phyloP scores from a whole-genome alignment of 2,329 filamentous ascomycete species.

The Monosporascus sp. region DNA sequence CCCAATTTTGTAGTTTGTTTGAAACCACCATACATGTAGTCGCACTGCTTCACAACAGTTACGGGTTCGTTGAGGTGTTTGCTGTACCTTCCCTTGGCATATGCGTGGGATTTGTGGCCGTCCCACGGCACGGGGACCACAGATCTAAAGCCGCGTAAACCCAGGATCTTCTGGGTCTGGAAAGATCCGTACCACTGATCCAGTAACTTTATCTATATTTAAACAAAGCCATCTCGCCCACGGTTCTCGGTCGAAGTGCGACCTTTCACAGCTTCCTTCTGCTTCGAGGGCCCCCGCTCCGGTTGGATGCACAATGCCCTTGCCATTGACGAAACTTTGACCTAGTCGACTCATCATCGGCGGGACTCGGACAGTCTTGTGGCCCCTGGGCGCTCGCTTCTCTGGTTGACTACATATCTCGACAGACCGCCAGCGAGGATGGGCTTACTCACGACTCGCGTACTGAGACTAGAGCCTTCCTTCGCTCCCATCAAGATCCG shows the following conservation, averaged over 20 bases:
- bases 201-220: conserved; percentile 6
- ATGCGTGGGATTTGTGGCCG: background rate
- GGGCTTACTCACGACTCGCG: background rate
- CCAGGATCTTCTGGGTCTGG: background rate
- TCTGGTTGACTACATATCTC: background rate
- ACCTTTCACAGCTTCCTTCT: conserved; percentile 15
- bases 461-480: conserved; percentile 5
- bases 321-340: conserved; percentile 4
- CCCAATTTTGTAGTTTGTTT: background rate
- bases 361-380: conserved; percentile 7
- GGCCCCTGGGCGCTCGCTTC: conserved; percentile 3
- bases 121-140: background rate
- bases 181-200: background rate
- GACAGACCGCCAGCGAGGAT: background rate
- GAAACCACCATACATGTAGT: conserved; percentile 3
- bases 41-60: conserved; percentile 1
- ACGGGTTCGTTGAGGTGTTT: background rate
- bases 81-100: background rate
- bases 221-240: conserved; percentile 6
- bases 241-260: conserved; percentile 8
- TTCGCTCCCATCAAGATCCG: conserved; percentile 13
- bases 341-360: conserved; percentile 1
- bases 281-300: conserved; percentile 8
- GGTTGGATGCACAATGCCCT: conserved; percentile 16
- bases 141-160: background rate